A percentile compares a stretch with the other conserved stretches of the same genome.
phyloP scores from a whole-genome alignment of 2,329 filamentous ascomycete genomes.

The Amauroascus niger region DNA sequence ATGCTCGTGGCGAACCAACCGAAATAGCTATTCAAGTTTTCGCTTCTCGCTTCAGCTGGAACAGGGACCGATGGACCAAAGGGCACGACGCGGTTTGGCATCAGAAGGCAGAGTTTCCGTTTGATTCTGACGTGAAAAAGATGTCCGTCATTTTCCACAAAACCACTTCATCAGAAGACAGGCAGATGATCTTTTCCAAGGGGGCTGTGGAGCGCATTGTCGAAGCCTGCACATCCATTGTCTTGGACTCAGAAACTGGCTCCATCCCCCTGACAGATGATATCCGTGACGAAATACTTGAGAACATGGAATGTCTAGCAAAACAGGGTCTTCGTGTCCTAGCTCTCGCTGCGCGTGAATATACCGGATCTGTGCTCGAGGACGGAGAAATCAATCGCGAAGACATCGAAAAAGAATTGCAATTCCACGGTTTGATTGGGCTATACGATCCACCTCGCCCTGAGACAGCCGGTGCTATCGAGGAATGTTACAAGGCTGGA shows the following conservation, averaged over 20 bases:
- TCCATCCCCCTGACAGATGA: constrained; percentile 43
- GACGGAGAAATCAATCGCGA: constrained; percentile 45
- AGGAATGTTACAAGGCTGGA: constrained; percentile 60
- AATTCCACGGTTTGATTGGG: constrained; percentile 70
- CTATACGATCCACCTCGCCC: constrained; percentile 79
- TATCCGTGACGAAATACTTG: constrained; percentile 48
- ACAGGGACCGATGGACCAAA: constrained; percentile 44
- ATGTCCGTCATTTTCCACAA: constrained; percentile 60
- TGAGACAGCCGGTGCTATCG: constrained; percentile 65
- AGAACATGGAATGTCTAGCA: constrained; percentile 60
- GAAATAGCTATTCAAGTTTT: constrained; percentile 70
- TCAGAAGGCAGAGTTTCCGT: constrained; percentile 59
- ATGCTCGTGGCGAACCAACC: constrained; percentile 57
- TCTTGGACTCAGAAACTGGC: constrained; percentile 35
- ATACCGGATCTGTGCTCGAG: constrained; percentile 22
- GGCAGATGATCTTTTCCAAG: constrained; percentile 34
- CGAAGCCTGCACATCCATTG: constrained; percentile 49
- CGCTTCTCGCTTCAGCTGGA: constrained; percentile 57
- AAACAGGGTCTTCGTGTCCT: constrained; percentile 60
- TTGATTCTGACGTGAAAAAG: constrained; percentile 65
- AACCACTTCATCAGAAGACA: constrained; percentile 18
- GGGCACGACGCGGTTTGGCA: constrained; percentile 46
- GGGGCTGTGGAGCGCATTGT: constrained; percentile 54
- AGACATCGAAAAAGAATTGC: constrained; percentile 57
- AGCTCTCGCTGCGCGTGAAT: constrained; percentile 49